Percentiles rank a stretch among this genome's conserved stretches.
Conservation (phyloP, 768 basidiomycete species). For the Russula sp. region DNA sequence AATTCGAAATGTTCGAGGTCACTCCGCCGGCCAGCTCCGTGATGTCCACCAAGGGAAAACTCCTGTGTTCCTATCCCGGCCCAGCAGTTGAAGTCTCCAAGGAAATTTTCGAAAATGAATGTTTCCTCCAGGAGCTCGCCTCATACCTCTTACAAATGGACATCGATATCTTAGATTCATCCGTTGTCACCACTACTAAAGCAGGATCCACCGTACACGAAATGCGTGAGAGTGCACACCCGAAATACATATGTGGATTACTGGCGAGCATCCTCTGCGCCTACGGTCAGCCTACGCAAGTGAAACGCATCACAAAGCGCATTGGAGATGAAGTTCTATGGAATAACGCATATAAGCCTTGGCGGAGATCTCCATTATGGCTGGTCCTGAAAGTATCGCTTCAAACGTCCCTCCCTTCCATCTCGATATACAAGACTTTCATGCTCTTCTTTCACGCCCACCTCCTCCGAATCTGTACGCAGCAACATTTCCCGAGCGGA, state of each 20-base stretch:
- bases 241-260: conserved; percentile 44
- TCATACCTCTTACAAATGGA: conserved; percentile 36
- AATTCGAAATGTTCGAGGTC: conserved; percentile 40
- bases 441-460: conserved; percentile 2
- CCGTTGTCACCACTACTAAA: conserved; percentile 35
- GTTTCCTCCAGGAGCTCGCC: conserved; percentile 34
- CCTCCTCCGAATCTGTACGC: not conserved
- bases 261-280: conserved; percentile 38
- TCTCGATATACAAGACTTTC: not conserved
- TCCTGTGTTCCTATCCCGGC: conserved; percentile 42
- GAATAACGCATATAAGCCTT: not conserved
- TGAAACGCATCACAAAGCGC: not conserved
- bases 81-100: conserved; percentile 37
- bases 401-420: not conserved
- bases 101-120: conserved; percentile 26
- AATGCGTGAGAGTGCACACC: conserved; percentile 36
- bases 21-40: conserved; percentile 35
- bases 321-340: not conserved
- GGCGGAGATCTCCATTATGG: conserved; percentile 3
- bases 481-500: not conserved
- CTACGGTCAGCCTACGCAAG: not conserved
- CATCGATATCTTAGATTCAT: conserved; percentile 31
- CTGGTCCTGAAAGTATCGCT: not conserved
- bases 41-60: conserved; percentile 37
- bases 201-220: conserved; percentile 28